Conservation (phyloP, 495 filamentous ascomycete species). For the Xylaria acuta region DNA sequence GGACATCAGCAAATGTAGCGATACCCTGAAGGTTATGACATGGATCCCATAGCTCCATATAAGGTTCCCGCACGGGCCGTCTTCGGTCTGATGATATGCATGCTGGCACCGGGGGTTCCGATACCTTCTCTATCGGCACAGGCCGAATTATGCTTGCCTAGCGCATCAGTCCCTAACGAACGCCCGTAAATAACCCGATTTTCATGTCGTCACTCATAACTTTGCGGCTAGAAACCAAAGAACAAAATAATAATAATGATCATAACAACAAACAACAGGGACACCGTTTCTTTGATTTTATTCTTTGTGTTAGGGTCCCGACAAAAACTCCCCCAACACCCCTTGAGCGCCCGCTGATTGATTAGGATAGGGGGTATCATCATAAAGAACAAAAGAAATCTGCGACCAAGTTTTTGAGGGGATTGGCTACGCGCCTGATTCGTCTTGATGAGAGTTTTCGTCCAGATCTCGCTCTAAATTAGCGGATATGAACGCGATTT, state of each 20-base stretch:
- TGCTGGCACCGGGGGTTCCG: background rate
- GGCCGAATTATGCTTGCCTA: background rate
- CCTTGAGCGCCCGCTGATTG: conserved; percentile 6
- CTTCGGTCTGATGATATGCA: background rate
- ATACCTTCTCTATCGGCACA: background rate
- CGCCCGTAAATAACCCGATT: background rate
- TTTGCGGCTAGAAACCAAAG: background rate
- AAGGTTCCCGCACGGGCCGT: background rate
- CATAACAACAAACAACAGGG: background rate
- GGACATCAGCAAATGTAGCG: background rate
- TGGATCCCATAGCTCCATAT: background rate
- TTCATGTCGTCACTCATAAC: conserved; percentile 13
- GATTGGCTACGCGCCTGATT: background rate
- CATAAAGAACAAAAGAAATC: conserved; percentile 7
- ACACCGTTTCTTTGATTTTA: background rate
- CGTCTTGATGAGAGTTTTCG: background rate
- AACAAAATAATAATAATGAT: background rate
- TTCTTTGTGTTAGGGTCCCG: background rate
- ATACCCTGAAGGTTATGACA: background rate
- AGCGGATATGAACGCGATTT: background rate
- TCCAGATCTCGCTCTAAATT: background rate
- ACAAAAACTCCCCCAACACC: background rate
- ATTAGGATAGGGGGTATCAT: conserved; percentile 25
- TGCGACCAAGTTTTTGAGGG: background rate
- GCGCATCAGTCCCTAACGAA: background rate